phyloP scores from a whole-genome alignment of 2,329 filamentous ascomycete genomes.

The Colletotrichum tropicicola region DNA sequence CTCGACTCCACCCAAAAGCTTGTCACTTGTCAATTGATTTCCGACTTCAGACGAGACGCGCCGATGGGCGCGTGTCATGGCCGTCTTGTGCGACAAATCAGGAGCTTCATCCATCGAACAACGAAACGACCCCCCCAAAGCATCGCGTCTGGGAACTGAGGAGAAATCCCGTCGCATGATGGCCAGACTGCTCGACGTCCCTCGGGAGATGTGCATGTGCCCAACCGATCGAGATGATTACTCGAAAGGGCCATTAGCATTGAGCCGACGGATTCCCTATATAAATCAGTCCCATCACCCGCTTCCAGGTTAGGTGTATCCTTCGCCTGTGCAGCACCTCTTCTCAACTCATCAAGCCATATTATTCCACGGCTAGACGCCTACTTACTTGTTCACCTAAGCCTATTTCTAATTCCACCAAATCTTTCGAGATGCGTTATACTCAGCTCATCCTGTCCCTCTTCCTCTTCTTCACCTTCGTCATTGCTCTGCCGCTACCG shows the following conservation, averaged over 20 bases:
- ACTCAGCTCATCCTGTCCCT: slow-evolving; percentile 8
- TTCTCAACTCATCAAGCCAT: neutral
- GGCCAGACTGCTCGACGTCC: neutral
- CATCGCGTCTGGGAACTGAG: too few species aligned
- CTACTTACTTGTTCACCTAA: neutral
- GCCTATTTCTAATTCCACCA: neutral
- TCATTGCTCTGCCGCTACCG: slow-evolving; percentile 6
- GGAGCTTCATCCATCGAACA: neutral
- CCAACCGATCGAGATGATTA: neutral
- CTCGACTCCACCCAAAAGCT: slow-evolving; percentile 22
- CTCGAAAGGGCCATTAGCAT: neutral
- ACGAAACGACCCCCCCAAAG: neutral
- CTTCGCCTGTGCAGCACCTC: too few species aligned
- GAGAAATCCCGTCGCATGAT: too few species aligned
- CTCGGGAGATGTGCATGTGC: neutral
- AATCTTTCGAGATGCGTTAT: neutral
- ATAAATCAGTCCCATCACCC: neutral
- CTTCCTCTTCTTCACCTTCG: slow-evolving; percentile 12
- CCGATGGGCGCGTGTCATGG: neutral
- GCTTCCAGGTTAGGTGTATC: rapidly evolving
- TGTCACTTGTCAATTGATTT: slow-evolving; percentile 8
- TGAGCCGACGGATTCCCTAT: neutral
- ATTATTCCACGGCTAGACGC: too few species aligned
- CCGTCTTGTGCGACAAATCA: neutral
- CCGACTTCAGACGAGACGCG: neutral